These are phyloP conservation scores for Xylaria sp. DNA, from an alignment of 2,329 filamentous ascomycete species.

Conservation along the genomic window DNA sequence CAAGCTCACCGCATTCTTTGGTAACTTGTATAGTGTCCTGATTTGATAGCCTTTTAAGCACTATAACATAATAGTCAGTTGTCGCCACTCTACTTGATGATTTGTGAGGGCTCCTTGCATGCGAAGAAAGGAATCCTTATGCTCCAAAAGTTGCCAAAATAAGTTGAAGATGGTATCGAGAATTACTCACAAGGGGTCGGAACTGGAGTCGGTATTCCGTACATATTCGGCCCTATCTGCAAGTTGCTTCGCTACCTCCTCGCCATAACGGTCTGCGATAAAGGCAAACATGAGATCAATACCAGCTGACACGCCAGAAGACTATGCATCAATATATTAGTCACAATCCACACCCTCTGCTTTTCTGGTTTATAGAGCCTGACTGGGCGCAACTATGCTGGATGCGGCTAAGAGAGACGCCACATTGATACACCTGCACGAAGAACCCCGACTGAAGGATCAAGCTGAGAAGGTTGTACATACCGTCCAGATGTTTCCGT, in stretches of 20 bases:
- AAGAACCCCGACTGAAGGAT: background rate
- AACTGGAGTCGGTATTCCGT: constrained; percentile 59
- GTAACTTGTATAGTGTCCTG: background rate
- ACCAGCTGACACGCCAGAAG: constrained; percentile 67
- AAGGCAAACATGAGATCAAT: constrained; percentile 71
- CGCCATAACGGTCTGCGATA: constrained; percentile 64
- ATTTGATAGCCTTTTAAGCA: constrained; percentile 47
- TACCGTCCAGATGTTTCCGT: constrained; percentile 72
- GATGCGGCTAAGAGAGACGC: background rate
- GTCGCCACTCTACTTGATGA: too few species aligned
- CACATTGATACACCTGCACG: background rate
- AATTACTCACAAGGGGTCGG: constrained; percentile 61
- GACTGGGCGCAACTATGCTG: background rate
- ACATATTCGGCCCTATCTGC: constrained; percentile 68
- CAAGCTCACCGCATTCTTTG: constrained; percentile 2
- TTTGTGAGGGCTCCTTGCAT: too few species aligned
- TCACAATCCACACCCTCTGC: background rate
- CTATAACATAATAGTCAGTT: too few species aligned
- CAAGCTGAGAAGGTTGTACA: constrained; percentile 13
- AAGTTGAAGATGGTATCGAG: too few species aligned
- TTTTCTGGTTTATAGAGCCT: background rate
- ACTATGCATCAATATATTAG: constrained; percentile 42
- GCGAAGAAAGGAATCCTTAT: too few species aligned
- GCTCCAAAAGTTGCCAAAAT: too few species aligned
- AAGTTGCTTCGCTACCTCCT: constrained; percentile 58